A percentile compares a stretch with the other conserved stretches of the same genome.
Conservation (phyloP, 371 early-diverging fungal genomes). For the Rhizomucor pusillus region DNA sequence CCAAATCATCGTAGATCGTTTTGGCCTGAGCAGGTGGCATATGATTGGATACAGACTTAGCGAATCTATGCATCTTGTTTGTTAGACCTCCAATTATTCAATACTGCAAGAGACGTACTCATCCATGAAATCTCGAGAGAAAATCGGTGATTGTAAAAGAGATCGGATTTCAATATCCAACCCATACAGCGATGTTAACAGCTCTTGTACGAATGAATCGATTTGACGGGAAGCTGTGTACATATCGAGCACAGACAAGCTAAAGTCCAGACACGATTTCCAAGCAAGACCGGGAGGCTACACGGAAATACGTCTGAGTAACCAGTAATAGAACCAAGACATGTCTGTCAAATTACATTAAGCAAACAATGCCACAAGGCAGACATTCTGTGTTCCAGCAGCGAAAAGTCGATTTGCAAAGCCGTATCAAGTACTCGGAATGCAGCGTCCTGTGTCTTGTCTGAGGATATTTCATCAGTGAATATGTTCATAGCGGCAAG, state of each 20-base stretch:
- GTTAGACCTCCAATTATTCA: no score
- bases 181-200: constrained; percentile 28
- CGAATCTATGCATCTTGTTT: no score
- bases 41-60: constrained; percentile 26
- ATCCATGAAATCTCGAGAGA: constrained; percentile 38
- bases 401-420: constrained; percentile 40
- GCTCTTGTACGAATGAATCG: constrained; percentile 40
- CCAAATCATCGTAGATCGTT: constrained; percentile 40
- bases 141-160: constrained; percentile 32
- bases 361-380: constrained; percentile 36
- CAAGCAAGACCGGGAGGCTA: constrained; percentile 29
- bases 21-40: constrained; percentile 48
- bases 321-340: neutral
- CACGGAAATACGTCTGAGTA: neutral
- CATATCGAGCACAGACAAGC: constrained; percentile 25
- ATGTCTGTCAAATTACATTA: constrained; percentile 33
- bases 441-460: constrained; percentile 16
- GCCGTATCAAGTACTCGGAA: constrained; percentile 31
- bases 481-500: no score
- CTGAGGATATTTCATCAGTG: constrained; percentile 10
- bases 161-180: constrained; percentile 17
- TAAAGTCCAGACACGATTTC: constrained; percentile 20
- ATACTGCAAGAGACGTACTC: constrained; percentile 35
- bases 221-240: constrained; percentile 55
- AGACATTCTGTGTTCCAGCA: constrained; percentile 33